phyloP scores from a whole-genome alignment of 1,139 yeast genomes.

The Geotrichum fermentans region DNA sequence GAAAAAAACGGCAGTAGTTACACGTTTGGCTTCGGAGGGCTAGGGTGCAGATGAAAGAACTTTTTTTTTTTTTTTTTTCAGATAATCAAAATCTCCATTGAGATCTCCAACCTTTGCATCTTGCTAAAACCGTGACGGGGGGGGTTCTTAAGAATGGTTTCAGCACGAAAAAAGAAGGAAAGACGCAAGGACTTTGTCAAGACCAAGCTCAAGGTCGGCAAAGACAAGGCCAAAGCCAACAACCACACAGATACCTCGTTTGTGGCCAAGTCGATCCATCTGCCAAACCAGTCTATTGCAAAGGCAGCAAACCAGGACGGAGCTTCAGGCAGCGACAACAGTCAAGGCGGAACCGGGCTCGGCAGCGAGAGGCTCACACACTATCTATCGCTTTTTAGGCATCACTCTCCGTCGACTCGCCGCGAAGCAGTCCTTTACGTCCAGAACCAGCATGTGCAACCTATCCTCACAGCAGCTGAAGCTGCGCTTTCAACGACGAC shows the following conservation, averaged over 20 bases:
- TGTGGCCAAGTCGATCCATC: conserved; percentile 50
- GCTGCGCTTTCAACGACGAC: not conserved
- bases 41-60: not conserved
- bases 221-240: conserved; percentile 61
- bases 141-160: no score
- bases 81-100: not conserved
- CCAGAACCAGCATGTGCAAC: conserved; percentile 24
- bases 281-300: conserved; percentile 34
- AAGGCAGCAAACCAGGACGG: not conserved
- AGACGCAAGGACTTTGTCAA: conserved; percentile 64
- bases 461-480: conserved; percentile 15
- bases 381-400: conserved; percentile 60
- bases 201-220: conserved; percentile 84
- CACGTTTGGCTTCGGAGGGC: not conserved
- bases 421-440: conserved; percentile 57
- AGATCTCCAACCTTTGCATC: no score
- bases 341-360: conserved; percentile 44
- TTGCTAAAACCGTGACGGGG: no score
- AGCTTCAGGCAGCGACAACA: conserved; percentile 12
- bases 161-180: conserved; percentile 53
- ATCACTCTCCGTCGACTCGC: conserved; percentile 69
- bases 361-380: conserved; percentile 37
- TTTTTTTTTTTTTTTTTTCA: not conserved
- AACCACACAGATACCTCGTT: conserved; percentile 85
- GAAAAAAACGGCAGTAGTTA: not conserved